A percentile compares a stretch with the other conserved stretches of the same genome.
These are phyloP conservation scores for Artemisia argyi DNA, from an alignment of 129 eudicot species.

Conservation along the genomic window DNA sequence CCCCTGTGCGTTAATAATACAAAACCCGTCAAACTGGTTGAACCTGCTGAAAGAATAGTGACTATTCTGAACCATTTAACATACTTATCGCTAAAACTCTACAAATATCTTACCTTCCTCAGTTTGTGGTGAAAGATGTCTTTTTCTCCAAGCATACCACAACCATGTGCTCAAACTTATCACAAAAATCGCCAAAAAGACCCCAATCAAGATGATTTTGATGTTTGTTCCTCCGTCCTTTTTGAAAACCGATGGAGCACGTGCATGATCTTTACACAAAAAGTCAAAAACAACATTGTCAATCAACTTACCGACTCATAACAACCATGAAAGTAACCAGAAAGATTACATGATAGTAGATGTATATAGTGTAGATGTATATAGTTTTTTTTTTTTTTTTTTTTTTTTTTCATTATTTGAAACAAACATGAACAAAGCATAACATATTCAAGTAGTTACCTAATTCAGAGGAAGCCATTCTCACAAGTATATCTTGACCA, in stretches of 20 bases:
- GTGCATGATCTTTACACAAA: background rate
- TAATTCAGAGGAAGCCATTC: conserved; percentile 33
- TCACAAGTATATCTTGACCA: conserved; percentile 29
- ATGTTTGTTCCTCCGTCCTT: conserved; percentile 19
- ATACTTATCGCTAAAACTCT: no score
- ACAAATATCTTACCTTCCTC: conserved; percentile 22
- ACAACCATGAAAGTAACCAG: background rate
- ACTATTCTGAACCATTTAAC: no score
- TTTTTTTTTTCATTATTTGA: background rate
- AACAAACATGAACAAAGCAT: no score
- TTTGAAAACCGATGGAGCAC: background rate
- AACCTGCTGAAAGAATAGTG: no score
- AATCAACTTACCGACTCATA: background rate
- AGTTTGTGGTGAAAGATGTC: background rate
- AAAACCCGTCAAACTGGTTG: no score
- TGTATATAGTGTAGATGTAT: no score
- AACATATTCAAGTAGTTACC: background rate
- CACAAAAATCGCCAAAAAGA: conserved; percentile 14
- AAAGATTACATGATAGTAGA: no score
- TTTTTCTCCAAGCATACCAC: conserved; percentile 20
- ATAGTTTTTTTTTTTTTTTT: no score
- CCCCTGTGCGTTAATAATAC: no score
- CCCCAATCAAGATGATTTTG: conserved; percentile 11
- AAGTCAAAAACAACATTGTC: background rate
- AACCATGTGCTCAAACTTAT: conserved; percentile 30